Evolutionary conservation across 2,329 filamentous ascomycete genomes (phyloP).

Genomic region (Trichoderma sp.): DNA sequence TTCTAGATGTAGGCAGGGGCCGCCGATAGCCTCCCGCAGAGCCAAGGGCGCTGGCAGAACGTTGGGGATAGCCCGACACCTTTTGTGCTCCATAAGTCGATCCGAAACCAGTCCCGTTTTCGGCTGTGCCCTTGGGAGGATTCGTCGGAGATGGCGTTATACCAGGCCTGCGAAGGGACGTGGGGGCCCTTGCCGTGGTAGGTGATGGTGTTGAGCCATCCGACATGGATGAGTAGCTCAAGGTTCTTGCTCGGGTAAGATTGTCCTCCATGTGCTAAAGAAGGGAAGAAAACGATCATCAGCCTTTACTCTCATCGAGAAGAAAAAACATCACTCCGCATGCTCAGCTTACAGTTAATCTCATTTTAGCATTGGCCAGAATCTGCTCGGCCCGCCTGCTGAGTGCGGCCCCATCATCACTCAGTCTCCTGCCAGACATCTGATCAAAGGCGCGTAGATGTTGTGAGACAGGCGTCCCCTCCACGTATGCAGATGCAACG

Average conservation of each 20-base stretch:
- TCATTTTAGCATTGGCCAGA: constrained; percentile 84
- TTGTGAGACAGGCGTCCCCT: constrained; percentile 39
- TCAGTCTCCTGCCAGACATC: constrained; percentile 21
- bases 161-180: constrained; percentile 25
- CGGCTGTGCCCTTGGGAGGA: constrained; percentile 35
- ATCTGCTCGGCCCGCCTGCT: constrained; percentile 86
- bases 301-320: neutral
- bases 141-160: constrained; percentile 20
- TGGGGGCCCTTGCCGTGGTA: constrained; percentile 36
- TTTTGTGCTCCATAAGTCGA: constrained; percentile 26
- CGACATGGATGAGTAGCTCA: constrained; percentile 46
- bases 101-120: constrained; percentile 29
- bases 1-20: constrained; percentile 43
- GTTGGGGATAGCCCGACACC: constrained; percentile 40
- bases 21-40: constrained; percentile 58
- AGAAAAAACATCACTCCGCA: neutral
- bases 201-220: constrained; percentile 54
- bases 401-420: constrained; percentile 63
- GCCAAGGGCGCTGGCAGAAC: constrained; percentile 63
- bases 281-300: neutral
- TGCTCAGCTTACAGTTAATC: constrained; percentile 66
- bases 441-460: constrained; percentile 18
- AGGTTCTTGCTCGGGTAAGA: constrained; percentile 70
- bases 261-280: constrained; percentile 88
- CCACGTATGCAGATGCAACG: constrained; percentile 54